These are phyloP conservation scores for Fabrea salina DNA, from an alignment of 169 alveolate genomes.

Conservation along the genomic window DNA sequence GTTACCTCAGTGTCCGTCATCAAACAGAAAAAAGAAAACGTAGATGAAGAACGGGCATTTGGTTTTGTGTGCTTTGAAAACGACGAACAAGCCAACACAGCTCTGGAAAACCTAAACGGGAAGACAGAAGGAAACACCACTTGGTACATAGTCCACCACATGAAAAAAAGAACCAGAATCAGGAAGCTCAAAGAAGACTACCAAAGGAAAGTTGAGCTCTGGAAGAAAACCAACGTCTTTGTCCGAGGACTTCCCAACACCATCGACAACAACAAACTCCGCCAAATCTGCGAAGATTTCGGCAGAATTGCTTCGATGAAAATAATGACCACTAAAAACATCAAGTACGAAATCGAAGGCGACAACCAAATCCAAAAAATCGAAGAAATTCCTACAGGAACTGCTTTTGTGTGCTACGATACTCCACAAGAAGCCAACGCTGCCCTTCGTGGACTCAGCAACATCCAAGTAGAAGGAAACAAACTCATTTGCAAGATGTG, in stretches of 20 bases:
- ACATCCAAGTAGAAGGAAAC: not conserved
- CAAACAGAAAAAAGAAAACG: not conserved
- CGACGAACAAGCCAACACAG: not conserved
- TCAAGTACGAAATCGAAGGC: not conserved
- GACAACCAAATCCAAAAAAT: not conserved
- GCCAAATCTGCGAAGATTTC: not conserved
- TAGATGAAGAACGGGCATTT: not conserved
- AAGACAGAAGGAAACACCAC: not conserved
- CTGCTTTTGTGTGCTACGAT: slow-evolving; percentile 9
- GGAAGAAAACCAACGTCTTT: slow-evolving; percentile 7
- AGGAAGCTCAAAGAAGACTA: not conserved
- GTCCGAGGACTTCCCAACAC: not conserved
- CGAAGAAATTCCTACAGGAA: slow-evolving; percentile 9
- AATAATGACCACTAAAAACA: not conserved
- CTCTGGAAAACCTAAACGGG: not conserved
- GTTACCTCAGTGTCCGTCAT: not conserved
- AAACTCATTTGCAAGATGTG: not conserved
- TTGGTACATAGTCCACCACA: slow-evolving; percentile 8
- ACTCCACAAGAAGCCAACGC: not conserved
- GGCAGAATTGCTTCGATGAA: slow-evolving; percentile 2
- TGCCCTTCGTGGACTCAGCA: not conserved
- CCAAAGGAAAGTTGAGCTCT: not conserved
- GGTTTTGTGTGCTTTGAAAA: slow-evolving; percentile 30
- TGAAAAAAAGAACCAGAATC: not conserved
- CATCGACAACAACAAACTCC: not conserved